Percentiles rank a stretch among this genome's conserved stretches.
Conservation (phyloP, 306 rosid species). For the Rosa persica region DNA sequence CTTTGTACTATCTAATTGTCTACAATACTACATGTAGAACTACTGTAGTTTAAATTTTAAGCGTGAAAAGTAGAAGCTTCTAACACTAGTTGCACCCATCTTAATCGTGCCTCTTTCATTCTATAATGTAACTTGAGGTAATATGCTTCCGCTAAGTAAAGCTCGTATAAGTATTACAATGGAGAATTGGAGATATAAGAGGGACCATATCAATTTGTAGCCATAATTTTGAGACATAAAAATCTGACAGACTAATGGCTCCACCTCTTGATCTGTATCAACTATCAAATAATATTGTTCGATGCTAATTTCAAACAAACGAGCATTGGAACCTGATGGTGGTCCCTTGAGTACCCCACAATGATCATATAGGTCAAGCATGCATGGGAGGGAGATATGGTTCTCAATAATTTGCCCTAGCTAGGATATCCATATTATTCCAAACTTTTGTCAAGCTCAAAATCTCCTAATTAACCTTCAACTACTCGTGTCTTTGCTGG, state of each 20-base stretch:
- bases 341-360: constrained; percentile 11
- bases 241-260: constrained; percentile 11
- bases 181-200: not conserved
- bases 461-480: too few species aligned
- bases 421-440: not conserved
- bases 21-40: too few species aligned
- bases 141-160: not conserved
- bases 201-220: constrained; percentile 3
- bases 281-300: not conserved
- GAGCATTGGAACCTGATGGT: constrained; percentile 10
- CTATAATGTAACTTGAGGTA: not conserved
- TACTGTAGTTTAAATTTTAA: too few species aligned
- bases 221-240: constrained; percentile 1
- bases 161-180: not conserved
- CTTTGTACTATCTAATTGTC: not conserved
- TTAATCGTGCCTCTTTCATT: not conserved
- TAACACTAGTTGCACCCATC: not conserved
- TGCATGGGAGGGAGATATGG: constrained; percentile 9
- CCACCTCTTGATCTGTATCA: constrained; percentile 12
- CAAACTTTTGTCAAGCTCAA: not conserved
- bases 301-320: constrained; percentile 21
- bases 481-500: too few species aligned
- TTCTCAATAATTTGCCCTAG: constrained; percentile 8
- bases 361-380: constrained; percentile 14
- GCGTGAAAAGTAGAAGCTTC: not conserved